Base-by-base conservation (phyloP, 805 yeast genomes). In the Candida montana region DNA sequence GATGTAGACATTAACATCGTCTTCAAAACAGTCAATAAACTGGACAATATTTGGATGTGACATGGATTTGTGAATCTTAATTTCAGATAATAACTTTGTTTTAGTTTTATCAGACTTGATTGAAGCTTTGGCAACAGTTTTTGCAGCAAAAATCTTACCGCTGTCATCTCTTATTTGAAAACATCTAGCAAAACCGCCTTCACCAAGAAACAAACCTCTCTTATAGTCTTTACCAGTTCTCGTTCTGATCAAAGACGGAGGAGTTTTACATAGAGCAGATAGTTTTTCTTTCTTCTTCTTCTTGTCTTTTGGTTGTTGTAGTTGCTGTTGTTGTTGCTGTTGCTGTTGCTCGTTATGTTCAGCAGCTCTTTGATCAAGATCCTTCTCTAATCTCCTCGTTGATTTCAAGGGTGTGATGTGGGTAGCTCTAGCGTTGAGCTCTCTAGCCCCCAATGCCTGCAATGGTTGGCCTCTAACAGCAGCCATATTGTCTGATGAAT, bases 111-210 rank as follows among this genome's bases (percentile, higher is more conserved):
- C 95, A 46, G 84, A 82, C 52, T 83, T 85, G 52, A 93, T 83
- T 10, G 97, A 89, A 0, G 90, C 90, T 64, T 93, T 93, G 41
- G 99, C 99, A 29, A 93, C 95, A 0, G 99, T 95, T 59, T 93
- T 93, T 26, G 99, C 99, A 16, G 99, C 99, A 63, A 72, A 93
- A 2, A 86, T 75, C 56, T 79, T 77, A 28, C 98, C 98, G 50
- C 76, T 69, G 47, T 88, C 83, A 64, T 90, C 96, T 59, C 84
- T 87, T 72, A 93, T 93, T 62, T 93, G 97, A 67, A 93, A 93
- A 61, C 99, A 93, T 58, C 98, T 79, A 15, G 99, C 99, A 70
- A 93, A 93, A 0, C 99, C 99, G 46, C 99, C 99, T 67, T 91
- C 98, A 29, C 99, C 99, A 28, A 93, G 70, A 55, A 89, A 90